Evolutionary conservation across 805 yeast genomes (phyloP), one percentile per base, ranked within the genome.

Genomic region (Candida yuanshanica): DNA sequence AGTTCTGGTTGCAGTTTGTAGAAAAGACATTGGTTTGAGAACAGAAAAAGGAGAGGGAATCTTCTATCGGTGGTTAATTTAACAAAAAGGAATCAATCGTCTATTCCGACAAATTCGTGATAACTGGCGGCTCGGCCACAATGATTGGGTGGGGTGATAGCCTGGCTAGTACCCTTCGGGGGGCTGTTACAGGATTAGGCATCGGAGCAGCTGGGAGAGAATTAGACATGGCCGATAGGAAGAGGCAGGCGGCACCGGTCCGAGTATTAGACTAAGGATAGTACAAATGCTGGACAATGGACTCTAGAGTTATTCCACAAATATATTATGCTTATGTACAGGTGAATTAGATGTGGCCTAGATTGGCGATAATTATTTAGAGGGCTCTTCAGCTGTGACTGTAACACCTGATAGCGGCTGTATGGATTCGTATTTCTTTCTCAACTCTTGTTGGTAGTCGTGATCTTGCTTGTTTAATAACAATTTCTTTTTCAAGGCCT

Each of bases 321-420:
- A n/a, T n/a, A n/a, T n/a, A n/a, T n/a, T n/a, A n/a, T n/a, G n/a
- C n/a, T n/a, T 27, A 27, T 27, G 17, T 27, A 27, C 31, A 27
- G 6, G 31, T 12, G 29, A 8, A 5, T 25, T n/a, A n/a, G n/a
- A n/a, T n/a, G n/a, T n/a, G n/a, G n/a, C n/a, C n/a, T n/a, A n/a
- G 20, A 35, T 10, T 11, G 16, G 18, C 22, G 10, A n/a, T n/a
- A n/a, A 37, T 8, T 31, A 13, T 11, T 38, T 38, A 10, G 45
- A 27, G 33, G 56, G 56, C 13, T 68, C 73, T 17, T 68, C 62
- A 17, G 73, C 75, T 5, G 72, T 59, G 4, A 66, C 55, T 7
- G 74, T 59, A 24, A 74, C 68, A 14, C 82, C 82, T 7, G 73
- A 64, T 29, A 85, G 65, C 6, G 90, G 90, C 58, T 85, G 95